Evolutionary conservation across 2,329 filamentous ascomycete genomes (phyloP), one percentile per base, ranked within the genome.

Genomic region (Purpureocillium lavendulum): DNA sequence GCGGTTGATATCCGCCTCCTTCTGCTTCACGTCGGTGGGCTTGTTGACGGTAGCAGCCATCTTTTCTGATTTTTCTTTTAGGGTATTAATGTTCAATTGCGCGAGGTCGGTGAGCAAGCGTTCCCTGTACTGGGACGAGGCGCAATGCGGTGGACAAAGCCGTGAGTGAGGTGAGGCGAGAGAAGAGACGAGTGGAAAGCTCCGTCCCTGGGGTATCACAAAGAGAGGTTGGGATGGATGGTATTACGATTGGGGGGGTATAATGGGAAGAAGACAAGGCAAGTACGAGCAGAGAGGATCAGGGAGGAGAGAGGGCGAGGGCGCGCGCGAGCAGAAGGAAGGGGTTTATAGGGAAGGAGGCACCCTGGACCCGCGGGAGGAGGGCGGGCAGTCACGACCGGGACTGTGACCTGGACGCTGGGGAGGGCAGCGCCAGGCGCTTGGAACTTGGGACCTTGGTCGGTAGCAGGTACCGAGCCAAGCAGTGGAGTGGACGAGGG

Each of bases 1-100:
- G 60, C 81, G 79, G 65, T 92, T 92, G 65, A 97, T 82, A 60
- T 95, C 82, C 50, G 75, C 75, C 69, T 94, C 87, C 74, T 89
- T 90, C 61, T 76, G 63, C 68, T 84, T 81, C 45, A 73, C 55
- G 62, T 92, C 75, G 46, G 77, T 82, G 26, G 87, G 86, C 52
- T 73, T 77, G 63, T 92, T 89, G 56, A 90, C 83, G 48, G 62
- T 62, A 49, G 51, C 53, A 38, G 63, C 49, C 62, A 65, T 65
- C 51, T 35, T 53, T 51, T 8, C 18, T 36, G 31, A 36, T 45
- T 37, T 45, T 41, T 38, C 28, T 32, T 44, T 43, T 36, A 10
- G 21, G 41, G 32, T 39, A 32, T 24, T 30, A 34, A 40, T 32
- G 41, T n/a, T 36, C 3, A 29, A 11, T 18, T 24, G 6, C 11